Conservation (phyloP, 192 early-diverging fungal genomes). For the Umbelopsis vinacea region DNA sequence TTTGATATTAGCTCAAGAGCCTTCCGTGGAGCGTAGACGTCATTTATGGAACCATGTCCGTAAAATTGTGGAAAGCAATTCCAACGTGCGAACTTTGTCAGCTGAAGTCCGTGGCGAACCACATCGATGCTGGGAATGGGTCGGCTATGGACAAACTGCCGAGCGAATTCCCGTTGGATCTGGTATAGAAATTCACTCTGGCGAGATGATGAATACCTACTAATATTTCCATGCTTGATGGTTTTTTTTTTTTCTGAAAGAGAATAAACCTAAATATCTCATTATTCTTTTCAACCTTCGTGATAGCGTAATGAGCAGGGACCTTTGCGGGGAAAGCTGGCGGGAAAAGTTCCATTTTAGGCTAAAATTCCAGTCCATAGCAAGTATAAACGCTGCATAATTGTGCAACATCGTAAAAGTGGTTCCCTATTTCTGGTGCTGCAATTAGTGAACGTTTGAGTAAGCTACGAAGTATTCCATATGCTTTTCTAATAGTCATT, state of each 20-base stretch:
- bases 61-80: conserved; percentile 55
- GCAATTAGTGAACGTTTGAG: too few species aligned
- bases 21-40: conserved; percentile 39
- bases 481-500: too few species aligned
- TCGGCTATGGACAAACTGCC: conserved; percentile 40
- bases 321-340: neutral
- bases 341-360: too few species aligned
- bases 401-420: too few species aligned
- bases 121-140: conserved; percentile 70
- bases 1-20: conserved; percentile 47
- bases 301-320: neutral
- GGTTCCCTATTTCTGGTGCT: too few species aligned
- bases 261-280: too few species aligned
- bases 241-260: too few species aligned
- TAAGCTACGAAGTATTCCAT: too few species aligned
- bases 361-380: too few species aligned
- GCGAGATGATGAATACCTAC: neutral
- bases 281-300: neutral
- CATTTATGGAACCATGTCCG: conserved; percentile 64
- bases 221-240: neutral
- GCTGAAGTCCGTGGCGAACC: conserved; percentile 63
- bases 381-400: too few species aligned
- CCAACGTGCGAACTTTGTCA: conserved; percentile 61
- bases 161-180: conserved; percentile 16
- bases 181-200: conserved; percentile 13